Percentiles rank a stretch among this genome's conserved stretches.
These are phyloP conservation scores for Oleoguttula mirabilis DNA, from an alignment of 495 filamentous ascomycete species.

Conservation along the genomic window DNA sequence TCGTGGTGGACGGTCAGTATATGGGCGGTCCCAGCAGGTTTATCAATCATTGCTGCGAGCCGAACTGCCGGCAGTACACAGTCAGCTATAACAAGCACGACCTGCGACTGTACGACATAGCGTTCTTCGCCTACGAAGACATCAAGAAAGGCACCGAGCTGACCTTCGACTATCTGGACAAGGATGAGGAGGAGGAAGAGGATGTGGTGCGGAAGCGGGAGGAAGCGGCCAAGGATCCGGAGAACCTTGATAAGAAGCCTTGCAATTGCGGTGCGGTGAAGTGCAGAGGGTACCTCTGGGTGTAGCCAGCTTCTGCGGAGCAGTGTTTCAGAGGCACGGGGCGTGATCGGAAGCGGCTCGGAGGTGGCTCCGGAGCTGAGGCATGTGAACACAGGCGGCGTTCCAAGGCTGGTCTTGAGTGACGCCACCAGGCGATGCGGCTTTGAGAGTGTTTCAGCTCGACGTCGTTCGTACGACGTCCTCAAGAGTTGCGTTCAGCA, in stretches of 20 bases:
- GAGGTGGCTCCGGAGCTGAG: too few relatives aligned
- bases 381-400: too few relatives aligned
- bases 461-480: too few relatives aligned
- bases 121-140: constrained; percentile 65
- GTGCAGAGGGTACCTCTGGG: constrained; percentile 58
- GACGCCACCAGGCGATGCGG: too few relatives aligned
- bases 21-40: constrained; percentile 49
- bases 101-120: constrained; percentile 67
- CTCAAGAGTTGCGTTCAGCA: too few relatives aligned
- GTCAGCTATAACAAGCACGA: constrained; percentile 70
- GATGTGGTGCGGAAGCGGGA: constrained; percentile 19
- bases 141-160: constrained; percentile 62
- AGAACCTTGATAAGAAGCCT: constrained; percentile 38
- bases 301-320: constrained; percentile 15
- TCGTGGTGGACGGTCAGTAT: constrained; percentile 48
- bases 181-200: constrained; percentile 42
- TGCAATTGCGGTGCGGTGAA: constrained; percentile 58
- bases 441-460: too few relatives aligned
- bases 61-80: constrained; percentile 69
- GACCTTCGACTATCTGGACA: constrained; percentile 68
- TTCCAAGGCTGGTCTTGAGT: too few relatives aligned
- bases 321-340: too few relatives aligned
- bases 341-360: too few relatives aligned
- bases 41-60: constrained; percentile 58
- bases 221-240: constrained; percentile 29